Evolutionary conservation across 179 eudicot genomes (phyloP).

Genomic region (Beta lomatogona): DNA sequence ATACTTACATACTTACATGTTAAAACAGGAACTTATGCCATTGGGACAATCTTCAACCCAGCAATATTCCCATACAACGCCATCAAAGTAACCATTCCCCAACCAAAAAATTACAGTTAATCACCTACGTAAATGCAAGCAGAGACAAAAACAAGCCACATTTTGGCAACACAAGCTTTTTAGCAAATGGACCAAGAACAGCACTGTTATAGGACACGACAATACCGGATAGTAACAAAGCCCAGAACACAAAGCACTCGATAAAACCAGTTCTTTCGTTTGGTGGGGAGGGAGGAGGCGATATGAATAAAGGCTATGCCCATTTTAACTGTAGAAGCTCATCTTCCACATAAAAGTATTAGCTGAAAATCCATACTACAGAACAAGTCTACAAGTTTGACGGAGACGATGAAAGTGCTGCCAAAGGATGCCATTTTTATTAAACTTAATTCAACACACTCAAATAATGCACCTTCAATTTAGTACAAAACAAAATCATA

Average conservation of each 20-base stretch:
- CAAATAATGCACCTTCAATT: background rate
- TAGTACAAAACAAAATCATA: background rate
- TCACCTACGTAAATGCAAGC: background rate
- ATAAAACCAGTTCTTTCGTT: background rate
- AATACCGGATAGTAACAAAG: background rate
- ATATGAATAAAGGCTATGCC: background rate
- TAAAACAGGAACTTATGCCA: background rate
- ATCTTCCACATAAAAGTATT: background rate
- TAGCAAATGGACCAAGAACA: background rate
- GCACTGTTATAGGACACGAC: background rate
- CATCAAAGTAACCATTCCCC: background rate
- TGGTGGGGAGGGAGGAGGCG: background rate
- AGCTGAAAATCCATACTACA: background rate
- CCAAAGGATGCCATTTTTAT: background rate
- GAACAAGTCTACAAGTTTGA: background rate
- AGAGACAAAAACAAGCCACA: background rate
- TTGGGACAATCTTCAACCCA: background rate
- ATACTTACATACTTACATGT: background rate
- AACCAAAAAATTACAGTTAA: background rate
- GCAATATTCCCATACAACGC: background rate
- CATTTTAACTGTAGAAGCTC: background rate
- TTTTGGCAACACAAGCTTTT: background rate
- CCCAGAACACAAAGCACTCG: background rate
- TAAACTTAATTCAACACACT: background rate
- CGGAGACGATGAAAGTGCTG: background rate